These are phyloP conservation scores for Colletotrichum camelliae DNA, from an alignment of 2,329 filamentous ascomycete genomes.

Conservation along the genomic window DNA sequence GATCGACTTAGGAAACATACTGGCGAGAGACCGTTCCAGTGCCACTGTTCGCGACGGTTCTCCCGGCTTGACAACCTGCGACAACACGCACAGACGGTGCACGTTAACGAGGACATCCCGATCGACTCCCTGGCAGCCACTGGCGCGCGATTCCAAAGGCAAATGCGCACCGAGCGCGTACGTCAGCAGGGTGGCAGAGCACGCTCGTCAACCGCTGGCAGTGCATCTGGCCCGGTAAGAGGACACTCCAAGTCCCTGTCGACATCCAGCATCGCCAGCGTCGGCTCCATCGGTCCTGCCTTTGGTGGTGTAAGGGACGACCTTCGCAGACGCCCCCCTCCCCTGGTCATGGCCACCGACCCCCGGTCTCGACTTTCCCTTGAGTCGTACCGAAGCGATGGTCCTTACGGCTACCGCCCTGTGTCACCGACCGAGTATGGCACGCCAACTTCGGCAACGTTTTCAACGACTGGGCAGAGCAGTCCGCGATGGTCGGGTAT, in stretches of 20 bases:
- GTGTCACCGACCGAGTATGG: slow-evolving; percentile 77
- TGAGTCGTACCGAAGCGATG: slow-evolving; percentile 71
- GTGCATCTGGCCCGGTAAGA: slow-evolving; percentile 71
- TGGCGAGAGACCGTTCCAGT: slow-evolving; percentile 94
- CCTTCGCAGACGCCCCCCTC: slow-evolving; percentile 75
- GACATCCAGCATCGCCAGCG: slow-evolving; percentile 83
- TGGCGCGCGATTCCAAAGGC: slow-evolving; percentile 88
- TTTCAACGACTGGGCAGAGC: slow-evolving; percentile 71
- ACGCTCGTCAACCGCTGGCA: slow-evolving; percentile 78
- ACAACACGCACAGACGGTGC: slow-evolving; percentile 96
- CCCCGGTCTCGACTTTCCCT: slow-evolving; percentile 69
- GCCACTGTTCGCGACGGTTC: slow-evolving; percentile 91
- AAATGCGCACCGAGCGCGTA: slow-evolving; percentile 87
- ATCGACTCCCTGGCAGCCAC: slow-evolving; percentile 91
- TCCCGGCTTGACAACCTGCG: slow-evolving; percentile 93
- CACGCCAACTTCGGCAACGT: slow-evolving; percentile 84
- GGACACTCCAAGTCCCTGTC: slow-evolving; percentile 88
- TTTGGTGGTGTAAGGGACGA: slow-evolving; percentile 70
- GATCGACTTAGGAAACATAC: slow-evolving; percentile 80
- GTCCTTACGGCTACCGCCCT: slow-evolving; percentile 69
- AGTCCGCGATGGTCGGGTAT: slow-evolving; percentile 78
- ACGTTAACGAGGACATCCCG: slow-evolving; percentile 97
- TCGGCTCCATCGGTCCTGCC: slow-evolving; percentile 69
- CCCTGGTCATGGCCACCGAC: slow-evolving; percentile 79
- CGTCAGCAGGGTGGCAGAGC: slow-evolving; percentile 75